phyloP scores from a whole-genome alignment of 2,329 filamentous ascomycete genomes.

The Talaromyces verruculosus region DNA sequence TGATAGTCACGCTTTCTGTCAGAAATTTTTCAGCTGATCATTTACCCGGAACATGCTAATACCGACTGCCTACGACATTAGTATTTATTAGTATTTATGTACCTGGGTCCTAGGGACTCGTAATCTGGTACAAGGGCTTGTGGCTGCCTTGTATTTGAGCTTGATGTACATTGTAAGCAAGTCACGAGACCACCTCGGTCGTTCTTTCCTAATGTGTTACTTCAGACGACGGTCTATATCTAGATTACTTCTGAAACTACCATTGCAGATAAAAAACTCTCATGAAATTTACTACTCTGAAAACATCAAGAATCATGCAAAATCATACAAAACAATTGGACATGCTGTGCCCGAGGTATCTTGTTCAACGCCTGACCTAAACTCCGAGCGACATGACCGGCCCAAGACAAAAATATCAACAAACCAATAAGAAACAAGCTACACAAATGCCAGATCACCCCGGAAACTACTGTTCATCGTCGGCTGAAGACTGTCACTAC shows the following conservation, averaged over 20 bases:
- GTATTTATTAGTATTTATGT: too few species aligned
- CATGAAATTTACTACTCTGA: background rate
- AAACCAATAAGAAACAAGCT: slow-evolving; percentile 4
- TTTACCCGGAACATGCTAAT: background rate
- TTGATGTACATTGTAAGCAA: background rate
- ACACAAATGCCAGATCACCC: slow-evolving; percentile 36
- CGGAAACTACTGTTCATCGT: slow-evolving; percentile 29
- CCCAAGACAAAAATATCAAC: background rate
- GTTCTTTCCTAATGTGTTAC: background rate
- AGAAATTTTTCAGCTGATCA: slow-evolving; percentile 5
- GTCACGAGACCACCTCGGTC: background rate
- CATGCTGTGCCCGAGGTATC: slow-evolving; percentile 14
- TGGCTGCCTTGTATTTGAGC: background rate
- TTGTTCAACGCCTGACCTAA: slow-evolving; percentile 11
- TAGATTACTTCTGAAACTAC: background rate
- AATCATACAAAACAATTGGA: background rate
- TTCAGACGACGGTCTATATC: background rate
- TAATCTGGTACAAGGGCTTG: background rate
- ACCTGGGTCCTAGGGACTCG: background rate
- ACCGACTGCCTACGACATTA: background rate
- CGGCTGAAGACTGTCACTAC: slow-evolving; percentile 23
- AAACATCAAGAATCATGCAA: background rate
- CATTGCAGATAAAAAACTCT: background rate
- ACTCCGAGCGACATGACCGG: slow-evolving; percentile 2
- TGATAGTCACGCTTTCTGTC: background rate